phyloP scores from a whole-genome alignment of 1,139 yeast genomes.

The Magnusiomyces ingens region DNA sequence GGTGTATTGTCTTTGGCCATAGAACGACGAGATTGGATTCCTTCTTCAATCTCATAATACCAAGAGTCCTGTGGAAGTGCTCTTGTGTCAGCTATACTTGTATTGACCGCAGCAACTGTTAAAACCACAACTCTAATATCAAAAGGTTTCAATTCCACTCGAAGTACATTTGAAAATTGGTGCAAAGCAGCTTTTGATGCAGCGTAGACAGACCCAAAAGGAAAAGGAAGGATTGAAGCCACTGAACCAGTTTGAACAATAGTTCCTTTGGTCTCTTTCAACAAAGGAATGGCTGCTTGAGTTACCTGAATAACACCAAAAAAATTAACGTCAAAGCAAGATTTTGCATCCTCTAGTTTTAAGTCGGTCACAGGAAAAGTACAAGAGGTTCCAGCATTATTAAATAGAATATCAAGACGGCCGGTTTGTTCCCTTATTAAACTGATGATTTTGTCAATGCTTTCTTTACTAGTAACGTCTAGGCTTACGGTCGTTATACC shows the following conservation, averaged over 20 bases:
- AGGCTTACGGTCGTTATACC: conserved; percentile 36
- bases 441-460: conserved; percentile 43
- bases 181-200: conserved; percentile 74
- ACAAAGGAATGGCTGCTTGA: conserved; percentile 49
- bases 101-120: conserved; percentile 61
- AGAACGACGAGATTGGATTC: conserved; percentile 47
- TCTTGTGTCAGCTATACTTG: conserved; percentile 53
- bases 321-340: conserved; percentile 62
- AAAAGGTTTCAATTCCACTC: conserved; percentile 65
- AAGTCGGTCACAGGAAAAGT: conserved; percentile 67
- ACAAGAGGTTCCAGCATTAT: conserved; percentile 65
- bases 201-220: conserved; percentile 63
- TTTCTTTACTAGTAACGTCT: conserved; percentile 50
- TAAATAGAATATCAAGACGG: conserved; percentile 52
- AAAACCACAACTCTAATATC: conserved; percentile 67
- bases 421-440: conserved; percentile 39
- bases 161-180: conserved; percentile 55
- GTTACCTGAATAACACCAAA: conserved; percentile 60
- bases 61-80: conserved; percentile 51
- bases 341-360: conserved; percentile 47
- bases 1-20: conserved; percentile 60
- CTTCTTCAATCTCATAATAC: conserved; percentile 42
- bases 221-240: conserved; percentile 62
- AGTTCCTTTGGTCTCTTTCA: conserved; percentile 63
- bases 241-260: conserved; percentile 72